Conservation (phyloP, 2,329 filamentous ascomycete species). For the Hymenoscyphus linearis region DNA sequence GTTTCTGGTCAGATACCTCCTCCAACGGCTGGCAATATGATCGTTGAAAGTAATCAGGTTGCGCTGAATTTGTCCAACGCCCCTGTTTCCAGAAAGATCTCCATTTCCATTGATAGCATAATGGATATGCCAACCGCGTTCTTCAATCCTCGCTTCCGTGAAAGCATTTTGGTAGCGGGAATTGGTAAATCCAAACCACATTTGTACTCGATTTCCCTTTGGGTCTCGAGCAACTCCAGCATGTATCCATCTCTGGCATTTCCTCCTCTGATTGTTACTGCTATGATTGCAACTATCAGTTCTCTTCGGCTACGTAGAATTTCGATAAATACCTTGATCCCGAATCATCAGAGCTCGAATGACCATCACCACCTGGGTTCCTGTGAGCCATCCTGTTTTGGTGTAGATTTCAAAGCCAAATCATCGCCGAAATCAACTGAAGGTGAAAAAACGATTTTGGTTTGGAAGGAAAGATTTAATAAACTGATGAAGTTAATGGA, state of each 20-base stretch:
- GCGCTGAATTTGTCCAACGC: constrained; percentile 10
- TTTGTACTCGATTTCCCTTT: constrained; percentile 1
- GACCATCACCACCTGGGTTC: background rate
- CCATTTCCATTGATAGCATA: constrained; percentile 9
- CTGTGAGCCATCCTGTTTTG: background rate
- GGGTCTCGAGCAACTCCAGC: constrained; percentile 11
- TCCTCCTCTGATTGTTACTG: background rate
- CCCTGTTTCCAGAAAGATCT: background rate
- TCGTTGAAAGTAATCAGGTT: constrained; percentile 15
- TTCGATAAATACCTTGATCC: background rate
- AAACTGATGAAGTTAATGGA: background rate
- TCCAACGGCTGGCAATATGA: constrained; percentile 9
- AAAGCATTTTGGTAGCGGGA: background rate
- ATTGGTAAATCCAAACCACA: constrained; percentile 13
- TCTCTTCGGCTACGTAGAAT: background rate
- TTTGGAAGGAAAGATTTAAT: background rate
- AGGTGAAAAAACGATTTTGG: background rate
- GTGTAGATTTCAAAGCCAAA: background rate
- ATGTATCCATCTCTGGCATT: constrained; percentile 8
- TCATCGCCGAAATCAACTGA: background rate
- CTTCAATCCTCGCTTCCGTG: background rate
- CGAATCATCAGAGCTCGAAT: background rate
- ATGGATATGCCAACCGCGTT: background rate
- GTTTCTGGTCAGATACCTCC: background rate
- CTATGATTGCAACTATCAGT: background rate